These are phyloP conservation scores for Salvia sclarea DNA, from an alignment of 305 asterid species.

Conservation along the genomic window DNA sequence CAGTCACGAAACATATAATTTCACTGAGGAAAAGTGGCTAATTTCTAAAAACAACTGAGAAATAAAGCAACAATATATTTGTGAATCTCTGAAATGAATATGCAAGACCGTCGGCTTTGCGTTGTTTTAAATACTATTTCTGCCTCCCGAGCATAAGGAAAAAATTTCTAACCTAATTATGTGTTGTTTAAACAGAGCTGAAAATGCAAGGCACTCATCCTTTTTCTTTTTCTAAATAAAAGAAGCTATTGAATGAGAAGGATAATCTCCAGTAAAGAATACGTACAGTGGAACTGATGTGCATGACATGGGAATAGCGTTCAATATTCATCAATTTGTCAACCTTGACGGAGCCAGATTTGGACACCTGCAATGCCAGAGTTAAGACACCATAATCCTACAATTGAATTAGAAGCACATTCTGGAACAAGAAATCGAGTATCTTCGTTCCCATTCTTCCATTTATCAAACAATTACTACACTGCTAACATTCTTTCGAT, in stretches of 20 bases:
- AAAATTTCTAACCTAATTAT: slow-evolving; percentile 10
- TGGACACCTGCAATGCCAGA: slow-evolving; percentile 67
- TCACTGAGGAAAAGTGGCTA: background rate
- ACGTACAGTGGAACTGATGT: slow-evolving; percentile 95
- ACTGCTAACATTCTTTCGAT: background rate
- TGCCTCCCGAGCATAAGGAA: slow-evolving; percentile 6
- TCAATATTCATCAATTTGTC: slow-evolving; percentile 91
- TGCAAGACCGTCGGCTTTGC: background rate
- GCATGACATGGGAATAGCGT: slow-evolving; percentile 99
- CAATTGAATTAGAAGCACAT: background rate
- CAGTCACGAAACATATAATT: slow-evolving; percentile 7
- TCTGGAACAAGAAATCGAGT: background rate
- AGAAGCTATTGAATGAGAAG: slow-evolving; percentile 1
- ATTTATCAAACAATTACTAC: slow-evolving; percentile 3
- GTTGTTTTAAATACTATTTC: background rate
- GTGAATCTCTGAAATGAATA: background rate
- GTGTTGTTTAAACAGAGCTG: slow-evolving; percentile 18
- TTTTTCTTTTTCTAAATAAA: background rate
- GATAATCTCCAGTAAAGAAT: slow-evolving; percentile 19
- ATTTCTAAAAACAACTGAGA: slow-evolving; percentile 12
- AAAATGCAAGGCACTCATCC: background rate
- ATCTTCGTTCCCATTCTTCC: background rate
- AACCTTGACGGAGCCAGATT: slow-evolving; percentile 88
- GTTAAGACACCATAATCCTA: slow-evolving; percentile 19
- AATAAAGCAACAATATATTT: slow-evolving; percentile 4